Percentiles rank a stretch among this genome's conserved stretches.
Conservation (phyloP, 805 yeast species). For the Wickerhamomyces alni region DNA sequence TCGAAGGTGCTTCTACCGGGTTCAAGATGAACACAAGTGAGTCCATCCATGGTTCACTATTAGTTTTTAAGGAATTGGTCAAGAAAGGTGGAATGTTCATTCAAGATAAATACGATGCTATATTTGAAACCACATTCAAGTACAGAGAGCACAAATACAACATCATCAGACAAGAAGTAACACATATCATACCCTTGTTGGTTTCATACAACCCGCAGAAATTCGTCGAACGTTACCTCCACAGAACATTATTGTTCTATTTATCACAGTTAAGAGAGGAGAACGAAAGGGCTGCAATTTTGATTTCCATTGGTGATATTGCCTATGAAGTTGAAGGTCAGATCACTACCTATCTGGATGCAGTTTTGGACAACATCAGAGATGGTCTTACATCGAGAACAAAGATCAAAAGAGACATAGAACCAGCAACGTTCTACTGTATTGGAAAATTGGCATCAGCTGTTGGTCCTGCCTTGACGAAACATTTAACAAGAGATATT, state of each 20-base stretch:
- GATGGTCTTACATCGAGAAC: constrained; percentile 58
- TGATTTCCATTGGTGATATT: constrained; percentile 79
- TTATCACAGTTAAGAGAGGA: constrained; percentile 71
- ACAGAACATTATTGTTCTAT: constrained; percentile 70
- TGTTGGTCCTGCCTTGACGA: constrained; percentile 89
- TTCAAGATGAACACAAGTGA: constrained; percentile 52
- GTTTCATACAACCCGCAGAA: constrained; percentile 71
- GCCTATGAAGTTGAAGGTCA: constrained; percentile 71
- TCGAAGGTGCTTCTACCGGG: constrained; percentile 61
- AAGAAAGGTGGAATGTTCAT: constrained; percentile 67
- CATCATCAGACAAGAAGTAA: constrained; percentile 77
- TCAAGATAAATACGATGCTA: constrained; percentile 63
- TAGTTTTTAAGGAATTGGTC: constrained; percentile 77
- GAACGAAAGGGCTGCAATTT: constrained; percentile 70
- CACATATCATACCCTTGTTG: constrained; percentile 73
- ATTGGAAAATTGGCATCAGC: constrained; percentile 81
- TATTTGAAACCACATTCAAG: constrained; percentile 66
- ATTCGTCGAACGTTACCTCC: constrained; percentile 78
- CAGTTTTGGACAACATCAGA: constrained; percentile 74
- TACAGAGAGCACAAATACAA: constrained; percentile 74
- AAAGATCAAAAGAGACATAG: constrained; percentile 63
- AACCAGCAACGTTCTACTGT: constrained; percentile 84
- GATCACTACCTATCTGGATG: constrained; percentile 83
- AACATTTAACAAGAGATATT: constrained; percentile 77
- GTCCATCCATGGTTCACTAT: constrained; percentile 77